Conservation (phyloP, 192 early-diverging fungal species). For the Linnemannia zychae region DNA sequence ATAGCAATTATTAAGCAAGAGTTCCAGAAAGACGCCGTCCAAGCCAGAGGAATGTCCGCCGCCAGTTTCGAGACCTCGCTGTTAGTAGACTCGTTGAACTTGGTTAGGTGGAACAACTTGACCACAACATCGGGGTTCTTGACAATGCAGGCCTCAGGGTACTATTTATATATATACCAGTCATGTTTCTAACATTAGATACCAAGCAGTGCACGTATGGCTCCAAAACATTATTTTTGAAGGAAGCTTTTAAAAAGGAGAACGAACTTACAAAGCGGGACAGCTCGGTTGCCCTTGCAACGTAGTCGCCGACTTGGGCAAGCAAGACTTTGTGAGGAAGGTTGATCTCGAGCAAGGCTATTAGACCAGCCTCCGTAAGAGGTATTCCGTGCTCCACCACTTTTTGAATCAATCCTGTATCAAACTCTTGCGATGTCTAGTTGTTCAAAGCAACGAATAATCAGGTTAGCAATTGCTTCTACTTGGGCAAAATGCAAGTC, state of each 20-base stretch:
- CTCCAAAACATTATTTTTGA: neutral
- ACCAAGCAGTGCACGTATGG: too few species aligned
- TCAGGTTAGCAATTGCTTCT: neutral
- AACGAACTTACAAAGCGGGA: conserved; percentile 42
- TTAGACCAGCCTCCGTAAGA: conserved; percentile 28
- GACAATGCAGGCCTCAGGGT: conserved; percentile 37
- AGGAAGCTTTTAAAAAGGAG: neutral
- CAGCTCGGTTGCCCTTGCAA: conserved; percentile 38
- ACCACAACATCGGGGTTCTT: conserved; percentile 45
- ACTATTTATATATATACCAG: conserved; percentile 9
- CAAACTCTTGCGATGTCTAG: conserved; percentile 51
- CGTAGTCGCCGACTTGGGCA: conserved; percentile 25
- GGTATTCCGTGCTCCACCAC: conserved; percentile 46
- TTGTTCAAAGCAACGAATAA: neutral
- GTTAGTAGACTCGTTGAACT: conserved; percentile 24
- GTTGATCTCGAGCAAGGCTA: conserved; percentile 30
- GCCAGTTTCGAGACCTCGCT: conserved; percentile 22
- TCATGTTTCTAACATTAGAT: too few species aligned
- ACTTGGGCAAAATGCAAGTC: neutral
- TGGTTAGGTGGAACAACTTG: conserved; percentile 38
- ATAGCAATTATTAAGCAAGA: conserved; percentile 36
- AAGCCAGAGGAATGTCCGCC: conserved; percentile 34
- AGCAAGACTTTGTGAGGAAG: conserved; percentile 44
- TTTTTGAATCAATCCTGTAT: conserved; percentile 27
- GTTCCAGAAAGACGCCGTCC: conserved; percentile 41